These are phyloP conservation scores for Trichoderma orchidacearum DNA, from an alignment of 495 filamentous ascomycete genomes.

Conservation along the genomic window DNA sequence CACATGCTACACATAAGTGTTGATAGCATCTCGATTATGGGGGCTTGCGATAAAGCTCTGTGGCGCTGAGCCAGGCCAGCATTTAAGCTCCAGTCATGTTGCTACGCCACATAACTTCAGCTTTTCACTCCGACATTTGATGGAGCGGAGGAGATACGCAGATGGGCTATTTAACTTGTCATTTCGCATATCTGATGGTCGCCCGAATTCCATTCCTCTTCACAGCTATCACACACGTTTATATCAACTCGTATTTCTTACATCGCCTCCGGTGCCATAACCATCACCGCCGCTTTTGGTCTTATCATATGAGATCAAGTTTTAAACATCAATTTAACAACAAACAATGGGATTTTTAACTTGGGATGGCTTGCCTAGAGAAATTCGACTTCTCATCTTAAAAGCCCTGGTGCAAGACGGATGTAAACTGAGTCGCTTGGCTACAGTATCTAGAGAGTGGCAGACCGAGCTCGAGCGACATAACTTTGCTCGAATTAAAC, in stretches of 20 bases:
- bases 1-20: too few relatives aligned
- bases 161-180: too few relatives aligned
- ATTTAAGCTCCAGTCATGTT: too few relatives aligned
- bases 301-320: slow-evolving; percentile 9
- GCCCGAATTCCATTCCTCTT: too few relatives aligned
- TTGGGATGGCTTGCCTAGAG: slow-evolving; percentile 10
- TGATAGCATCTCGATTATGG: too few relatives aligned
- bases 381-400: slow-evolving; percentile 13
- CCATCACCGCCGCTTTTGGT: slow-evolving; percentile 4
- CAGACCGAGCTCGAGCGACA: slow-evolving; percentile 21
- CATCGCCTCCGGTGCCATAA: slow-evolving; percentile 2
- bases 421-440: slow-evolving; percentile 16
- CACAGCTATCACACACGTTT: too few relatives aligned
- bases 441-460: slow-evolving; percentile 26
- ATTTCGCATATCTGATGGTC: too few relatives aligned
- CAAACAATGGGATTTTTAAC: slow-evolving; percentile 7
- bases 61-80: too few relatives aligned
- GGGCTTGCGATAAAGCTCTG: too few relatives aligned
- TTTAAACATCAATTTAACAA: slow-evolving; percentile 8
- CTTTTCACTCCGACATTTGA: too few relatives aligned
- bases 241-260: background rate
- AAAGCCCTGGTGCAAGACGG: slow-evolving; percentile 15
- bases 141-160: too few relatives aligned
- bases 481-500: slow-evolving; percentile 25
- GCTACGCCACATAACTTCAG: too few relatives aligned